Conservation (phyloP, 495 filamentous ascomycete genomes). For the Annulohypoxylon stygium region DNA sequence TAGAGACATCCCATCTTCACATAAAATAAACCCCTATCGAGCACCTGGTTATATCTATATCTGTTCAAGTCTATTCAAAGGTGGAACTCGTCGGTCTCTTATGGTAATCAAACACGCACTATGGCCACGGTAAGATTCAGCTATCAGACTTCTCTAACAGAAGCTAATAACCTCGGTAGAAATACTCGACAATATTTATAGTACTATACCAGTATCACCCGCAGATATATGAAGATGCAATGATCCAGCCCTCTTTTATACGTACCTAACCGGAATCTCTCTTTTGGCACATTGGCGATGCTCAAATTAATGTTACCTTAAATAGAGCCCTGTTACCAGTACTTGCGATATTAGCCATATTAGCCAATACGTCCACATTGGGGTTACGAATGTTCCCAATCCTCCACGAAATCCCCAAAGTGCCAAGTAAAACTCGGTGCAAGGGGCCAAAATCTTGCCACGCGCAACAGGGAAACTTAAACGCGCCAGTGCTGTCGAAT, state of each 20-base stretch:
- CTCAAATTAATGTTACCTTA: constrained; percentile 31
- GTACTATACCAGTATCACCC: constrained; percentile 4
- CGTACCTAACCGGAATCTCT: neutral
- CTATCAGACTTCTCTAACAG: neutral
- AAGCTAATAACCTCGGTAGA: neutral
- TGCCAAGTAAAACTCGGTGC: constrained; percentile 46
- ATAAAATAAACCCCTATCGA: too few species aligned
- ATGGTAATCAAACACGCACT: neutral
- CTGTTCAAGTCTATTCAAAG: too few species aligned
- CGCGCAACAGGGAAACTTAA: constrained; percentile 29
- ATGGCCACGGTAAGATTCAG: too few species aligned
- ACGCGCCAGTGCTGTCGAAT: constrained; percentile 30
- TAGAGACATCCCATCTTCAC: too few species aligned
- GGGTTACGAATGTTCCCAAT: constrained; percentile 26
- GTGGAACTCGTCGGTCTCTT: too few species aligned
- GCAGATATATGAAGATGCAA: neutral
- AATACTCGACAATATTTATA: neutral
- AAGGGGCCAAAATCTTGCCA: constrained; percentile 26
- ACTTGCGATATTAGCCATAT: constrained; percentile 47
- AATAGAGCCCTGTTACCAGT: neutral
- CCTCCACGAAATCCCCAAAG: constrained; percentile 35
- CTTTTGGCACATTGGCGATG: constrained; percentile 20
- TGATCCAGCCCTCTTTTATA: neutral
- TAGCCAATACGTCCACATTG: constrained; percentile 44
- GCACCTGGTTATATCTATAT: too few species aligned